A percentile compares a stretch with the other conserved stretches of the same genome.
Conservation (phyloP, 495 filamentous ascomycete species). For the Talaromyces trachyspermus region DNA sequence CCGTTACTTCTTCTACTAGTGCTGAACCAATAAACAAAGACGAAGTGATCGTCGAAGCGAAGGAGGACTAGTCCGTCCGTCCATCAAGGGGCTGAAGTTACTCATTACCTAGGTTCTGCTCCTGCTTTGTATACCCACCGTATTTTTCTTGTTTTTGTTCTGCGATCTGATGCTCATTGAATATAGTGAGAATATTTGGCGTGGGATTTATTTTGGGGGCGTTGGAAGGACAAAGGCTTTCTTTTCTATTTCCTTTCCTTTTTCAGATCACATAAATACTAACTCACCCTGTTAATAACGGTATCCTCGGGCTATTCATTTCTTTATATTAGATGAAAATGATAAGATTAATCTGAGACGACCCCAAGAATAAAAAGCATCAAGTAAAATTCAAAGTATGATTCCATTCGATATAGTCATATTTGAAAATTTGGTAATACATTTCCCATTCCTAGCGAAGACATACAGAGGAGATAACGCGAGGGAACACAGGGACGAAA, state of each 20-base stretch:
- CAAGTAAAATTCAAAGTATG: too few relatives aligned
- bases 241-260: not conserved
- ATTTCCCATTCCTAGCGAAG: too few relatives aligned
- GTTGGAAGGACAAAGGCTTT: not conserved
- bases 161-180: not conserved
- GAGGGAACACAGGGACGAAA: slow-evolving; percentile 12
- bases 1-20: not conserved
- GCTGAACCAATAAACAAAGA: not conserved
- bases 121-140: slow-evolving; percentile 1
- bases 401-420: too few relatives aligned
- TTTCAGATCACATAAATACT: not conserved
- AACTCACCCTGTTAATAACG: too few relatives aligned
- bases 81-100: not conserved
- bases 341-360: too few relatives aligned
- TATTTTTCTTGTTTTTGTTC: not conserved
- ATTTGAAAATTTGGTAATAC: too few relatives aligned
- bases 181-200: not conserved
- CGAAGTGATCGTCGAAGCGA: not conserved
- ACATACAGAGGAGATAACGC: too few relatives aligned
- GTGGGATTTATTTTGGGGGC: too few relatives aligned
- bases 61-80: too few relatives aligned
- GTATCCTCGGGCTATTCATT: not conserved
- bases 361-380: too few relatives aligned
- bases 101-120: not conserved
- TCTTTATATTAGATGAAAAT: not conserved